A percentile compares a stretch with the other conserved stretches of the same genome.
Conservation (phyloP, 192 early-diverging fungal species). For the Coemansia sp. region DNA sequence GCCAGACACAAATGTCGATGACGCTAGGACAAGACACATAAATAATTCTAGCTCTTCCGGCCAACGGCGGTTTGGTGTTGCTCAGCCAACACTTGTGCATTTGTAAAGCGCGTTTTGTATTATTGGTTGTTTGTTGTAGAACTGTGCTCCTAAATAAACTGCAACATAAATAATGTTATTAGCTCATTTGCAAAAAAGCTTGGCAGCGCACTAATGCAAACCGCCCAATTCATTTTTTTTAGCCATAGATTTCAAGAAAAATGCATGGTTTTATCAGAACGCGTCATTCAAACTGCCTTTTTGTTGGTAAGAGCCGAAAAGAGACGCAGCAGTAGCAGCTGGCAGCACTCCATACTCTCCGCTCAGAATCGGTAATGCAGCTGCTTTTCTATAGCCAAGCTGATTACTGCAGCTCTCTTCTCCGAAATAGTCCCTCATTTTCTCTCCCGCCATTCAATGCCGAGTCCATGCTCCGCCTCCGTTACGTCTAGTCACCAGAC, state of each 20-base stretch:
- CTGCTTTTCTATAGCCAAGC: neutral
- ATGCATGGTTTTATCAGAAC: too few relatives aligned
- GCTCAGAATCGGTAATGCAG: neutral
- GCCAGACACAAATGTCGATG: neutral
- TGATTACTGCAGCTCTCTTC: neutral
- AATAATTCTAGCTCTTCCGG: neutral
- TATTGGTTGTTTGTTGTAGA: neutral
- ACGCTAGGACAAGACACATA: neutral
- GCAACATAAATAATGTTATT: neutral
- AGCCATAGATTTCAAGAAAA: too few relatives aligned
- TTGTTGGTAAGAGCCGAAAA: neutral
- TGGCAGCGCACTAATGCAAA: too few relatives aligned
- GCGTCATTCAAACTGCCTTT: too few relatives aligned
- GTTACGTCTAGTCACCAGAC: neutral
- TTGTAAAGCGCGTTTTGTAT: neutral
- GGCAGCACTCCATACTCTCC: neutral
- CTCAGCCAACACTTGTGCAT: slow-evolving; percentile 6
- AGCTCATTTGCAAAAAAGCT: neutral
- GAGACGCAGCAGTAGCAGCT: too few relatives aligned
- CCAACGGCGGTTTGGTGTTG: slow-evolving; percentile 7
- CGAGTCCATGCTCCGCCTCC: too few relatives aligned
- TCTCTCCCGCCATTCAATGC: neutral
- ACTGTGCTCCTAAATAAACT: neutral
- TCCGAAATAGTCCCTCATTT: neutral
- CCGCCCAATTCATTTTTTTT: too few relatives aligned